Percentiles rank a stretch among this genome's conserved stretches.
These are phyloP conservation scores for Platanthera zijinensis DNA, from an alignment of 106 monocot species.

Conservation along the genomic window DNA sequence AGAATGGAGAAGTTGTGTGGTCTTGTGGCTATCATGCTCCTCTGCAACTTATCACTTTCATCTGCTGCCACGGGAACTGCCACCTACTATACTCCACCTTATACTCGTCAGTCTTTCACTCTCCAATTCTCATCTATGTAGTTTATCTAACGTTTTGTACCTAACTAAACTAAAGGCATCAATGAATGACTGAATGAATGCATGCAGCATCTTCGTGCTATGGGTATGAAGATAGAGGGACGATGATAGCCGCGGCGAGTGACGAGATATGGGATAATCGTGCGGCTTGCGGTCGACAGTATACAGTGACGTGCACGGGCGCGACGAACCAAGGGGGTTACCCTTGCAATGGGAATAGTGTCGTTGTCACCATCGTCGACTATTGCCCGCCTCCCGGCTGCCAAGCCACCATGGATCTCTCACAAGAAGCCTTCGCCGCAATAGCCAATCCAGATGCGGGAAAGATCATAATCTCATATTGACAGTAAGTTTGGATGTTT, in stretches of 20 bases:
- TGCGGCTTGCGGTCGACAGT: conserved; percentile 28
- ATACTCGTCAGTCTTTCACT: conserved; percentile 10
- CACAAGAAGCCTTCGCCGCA: too few species aligned
- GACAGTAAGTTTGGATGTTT: too few species aligned
- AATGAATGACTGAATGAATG: background rate
- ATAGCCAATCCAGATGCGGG: too few species aligned
- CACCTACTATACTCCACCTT: conserved; percentile 26
- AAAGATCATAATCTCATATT: too few species aligned
- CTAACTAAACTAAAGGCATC: background rate
- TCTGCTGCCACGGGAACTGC: conserved; percentile 2
- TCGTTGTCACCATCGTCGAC: conserved; percentile 41
- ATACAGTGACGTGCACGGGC: conserved; percentile 24
- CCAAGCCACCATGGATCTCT: conserved; percentile 14
- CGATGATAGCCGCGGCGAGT: conserved; percentile 60
- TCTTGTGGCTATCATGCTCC: background rate
- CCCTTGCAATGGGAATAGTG: conserved; percentile 31
- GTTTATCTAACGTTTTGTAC: too few species aligned
- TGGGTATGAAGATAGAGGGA: conserved; percentile 24
- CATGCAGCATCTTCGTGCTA: conserved; percentile 28
- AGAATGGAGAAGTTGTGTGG: too few species aligned
- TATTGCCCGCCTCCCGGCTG: conserved; percentile 34
- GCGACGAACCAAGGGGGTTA: conserved; percentile 19
- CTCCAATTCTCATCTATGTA: too few species aligned
- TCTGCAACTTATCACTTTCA: background rate
- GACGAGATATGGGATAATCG: conserved; percentile 27